Base-by-base conservation (phyloP, 2,329 filamentous ascomycete genomes). In the Tolypocladium paradoxum region DNA sequence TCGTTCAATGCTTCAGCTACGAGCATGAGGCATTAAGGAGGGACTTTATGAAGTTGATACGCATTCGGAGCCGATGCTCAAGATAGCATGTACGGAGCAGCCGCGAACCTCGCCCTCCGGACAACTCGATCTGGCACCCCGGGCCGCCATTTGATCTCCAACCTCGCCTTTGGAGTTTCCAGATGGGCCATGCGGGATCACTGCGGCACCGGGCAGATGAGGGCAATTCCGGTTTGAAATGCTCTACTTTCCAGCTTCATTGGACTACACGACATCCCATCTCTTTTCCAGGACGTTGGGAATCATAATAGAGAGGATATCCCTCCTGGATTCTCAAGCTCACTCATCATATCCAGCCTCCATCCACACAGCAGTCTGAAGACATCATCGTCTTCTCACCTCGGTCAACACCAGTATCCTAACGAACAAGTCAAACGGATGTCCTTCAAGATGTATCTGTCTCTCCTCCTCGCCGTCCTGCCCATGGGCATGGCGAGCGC, bases 401-500 rank as follows among this genome's bases (percentile, higher is more conserved):
- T 5, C 12, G 12, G 38, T 16, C 20, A 22, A 22, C n/a, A n/a
- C n/a, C n/a, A n/a, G 7, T 2, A 24, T 9, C 12, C 6, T 12
- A 16, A 16, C 6, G 20, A 9, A 22, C 11, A 40, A 20, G 18
- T 14, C 27, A 5, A 22, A 12, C 36, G 27, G 4, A 22, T 14
- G 4, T 16, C n/a, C 20, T n/a, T 51, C 35, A 55, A 34, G 16
- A 59, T 59, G 57, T 53, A 52, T 45, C 37, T 51, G 24, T 53
- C 56, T 34, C 34, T 54, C 31, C 37, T 56, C 45, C 54, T 59
- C 29, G 36, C 56, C 22, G 35, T 54, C 24, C 51, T 59, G 35
- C 57, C 57, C 34, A 22, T 54, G 46, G 56, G 52, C 29, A 35
- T 59, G 45, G 57, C 57, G 52, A n/a, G n/a, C 40, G 53, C 52